These are phyloP conservation scores for Solanum rostratum DNA, from an alignment of 257 asterid genomes.

Conservation along the genomic window DNA sequence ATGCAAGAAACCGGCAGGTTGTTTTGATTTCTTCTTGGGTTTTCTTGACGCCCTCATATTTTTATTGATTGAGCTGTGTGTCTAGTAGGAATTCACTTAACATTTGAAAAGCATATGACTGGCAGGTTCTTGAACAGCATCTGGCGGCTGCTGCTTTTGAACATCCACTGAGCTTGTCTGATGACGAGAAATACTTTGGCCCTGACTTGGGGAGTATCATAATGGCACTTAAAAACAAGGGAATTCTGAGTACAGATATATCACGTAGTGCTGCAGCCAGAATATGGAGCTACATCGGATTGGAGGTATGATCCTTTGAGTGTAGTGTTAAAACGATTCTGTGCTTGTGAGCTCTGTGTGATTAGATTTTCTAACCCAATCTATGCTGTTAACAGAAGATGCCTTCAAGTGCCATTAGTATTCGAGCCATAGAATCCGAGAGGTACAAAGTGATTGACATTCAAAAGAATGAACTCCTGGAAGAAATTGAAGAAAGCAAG, in stretches of 20 bases:
- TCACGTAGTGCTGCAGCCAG: conserved; percentile 50
- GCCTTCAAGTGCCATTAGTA: conserved; percentile 53
- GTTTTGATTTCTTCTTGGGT: neutral
- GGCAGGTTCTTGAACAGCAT: conserved; percentile 95
- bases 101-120: neutral
- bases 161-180: conserved; percentile 57
- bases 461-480: conserved; percentile 61
- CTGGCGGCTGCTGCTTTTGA: conserved; percentile 85
- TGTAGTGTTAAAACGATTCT: neutral
- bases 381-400: conserved; percentile 36
- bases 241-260: conserved; percentile 48
- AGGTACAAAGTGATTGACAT: conserved; percentile 69
- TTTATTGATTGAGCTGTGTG: neutral
- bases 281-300: conserved; percentile 85
- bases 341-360: neutral
- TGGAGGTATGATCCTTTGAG: conserved; percentile 42
- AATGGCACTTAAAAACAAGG: conserved; percentile 49
- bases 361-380: neutral
- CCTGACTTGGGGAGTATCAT: conserved; percentile 51
- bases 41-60: neutral
- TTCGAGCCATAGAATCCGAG: conserved; percentile 74
- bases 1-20: conserved; percentile 86
- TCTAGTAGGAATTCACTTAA: neutral
- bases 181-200: conserved; percentile 72
- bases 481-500: conserved; percentile 95